Evolutionary conservation across 768 basidiomycete species (phyloP), one percentile per base, ranked within the genome.

Genomic region (Solioccasus polychromus): DNA sequence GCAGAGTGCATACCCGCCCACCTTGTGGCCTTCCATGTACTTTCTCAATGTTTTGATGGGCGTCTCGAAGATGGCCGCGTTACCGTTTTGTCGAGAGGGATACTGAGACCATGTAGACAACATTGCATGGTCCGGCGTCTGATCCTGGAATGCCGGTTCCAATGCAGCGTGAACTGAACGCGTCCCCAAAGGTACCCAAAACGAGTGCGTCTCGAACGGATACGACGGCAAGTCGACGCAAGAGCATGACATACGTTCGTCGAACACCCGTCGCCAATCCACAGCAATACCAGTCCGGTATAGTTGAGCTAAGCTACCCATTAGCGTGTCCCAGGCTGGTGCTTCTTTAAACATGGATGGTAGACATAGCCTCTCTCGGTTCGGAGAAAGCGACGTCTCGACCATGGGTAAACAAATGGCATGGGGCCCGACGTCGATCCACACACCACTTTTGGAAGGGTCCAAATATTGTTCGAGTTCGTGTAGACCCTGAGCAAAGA

Each of bases 391-490:
- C 14, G 47, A 50, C 25, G 52, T n/a, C 57, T 71, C 73, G 8
- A 88, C 56, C 75, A 85, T 76, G 0, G 82, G 75, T 3, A 85
- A 66, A 12, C 74, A 72, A 4, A 72, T 71, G 0, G 77, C 66
- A 50, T 85, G 82, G 10, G 85, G 82, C 2, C 85, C 80, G 34
- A 87, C 72, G 60, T 88, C 86, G 8, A 88, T 68, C 79, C 80
- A 87, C 0, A 70, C 71, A 32, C 70, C 70, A 7, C 71, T 58
- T 12, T 58, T 46, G 32, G 55, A 39, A 22, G 68, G 47, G 14
- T 59, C 61, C 11, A 60, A 19, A 12, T 46, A 48, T 5, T 65
- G 50, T 1, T 70, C 24, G 9, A 80, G 68, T 1, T 72, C 63
- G n/a, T 59, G 63, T 2, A 87, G 58, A 11, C 78, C 78, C 20